Evolutionary conservation across 75 land plant genomes (phyloP).

Genomic region (Cunninghamia lanceolata): DNA sequence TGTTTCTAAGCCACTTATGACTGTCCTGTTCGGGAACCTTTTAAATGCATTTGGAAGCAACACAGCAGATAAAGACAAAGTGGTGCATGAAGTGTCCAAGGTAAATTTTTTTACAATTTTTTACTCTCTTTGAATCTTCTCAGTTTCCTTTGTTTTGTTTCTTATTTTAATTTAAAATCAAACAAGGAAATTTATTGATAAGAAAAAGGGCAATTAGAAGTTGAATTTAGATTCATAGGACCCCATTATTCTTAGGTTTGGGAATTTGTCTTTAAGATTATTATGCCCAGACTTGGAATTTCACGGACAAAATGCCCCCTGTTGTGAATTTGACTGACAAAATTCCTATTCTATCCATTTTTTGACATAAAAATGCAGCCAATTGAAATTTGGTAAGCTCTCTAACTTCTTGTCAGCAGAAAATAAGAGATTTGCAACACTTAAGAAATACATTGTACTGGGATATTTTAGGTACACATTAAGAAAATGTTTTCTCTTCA

Average conservation of each 20-base stretch:
- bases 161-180: not conserved
- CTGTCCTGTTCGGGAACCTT: constrained; percentile 64
- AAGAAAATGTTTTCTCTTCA: too few species aligned
- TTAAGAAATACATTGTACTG: too few species aligned
- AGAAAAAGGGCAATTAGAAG: not conserved
- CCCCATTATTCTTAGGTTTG: not conserved
- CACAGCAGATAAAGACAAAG: not conserved
- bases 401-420: too few species aligned
- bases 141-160: not conserved
- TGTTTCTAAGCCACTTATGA: constrained; percentile 58
- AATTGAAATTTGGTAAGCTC: too few species aligned
- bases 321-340: not conserved
- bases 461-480: too few species aligned
- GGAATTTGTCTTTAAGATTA: not conserved
- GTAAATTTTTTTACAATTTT: too few species aligned
- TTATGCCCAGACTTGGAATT: not conserved
- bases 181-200: not conserved
- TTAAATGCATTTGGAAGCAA: constrained; percentile 62
- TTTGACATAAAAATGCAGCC: not conserved
- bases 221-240: constrained; percentile 53
- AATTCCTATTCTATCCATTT: not conserved
- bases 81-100: constrained; percentile 24
- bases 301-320: not conserved
- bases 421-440: too few species aligned
- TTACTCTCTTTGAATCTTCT: not conserved